These are phyloP conservation scores for Hortaea werneckii DNA, from an alignment of 2,329 filamentous ascomycete genomes.

Conservation along the genomic window DNA sequence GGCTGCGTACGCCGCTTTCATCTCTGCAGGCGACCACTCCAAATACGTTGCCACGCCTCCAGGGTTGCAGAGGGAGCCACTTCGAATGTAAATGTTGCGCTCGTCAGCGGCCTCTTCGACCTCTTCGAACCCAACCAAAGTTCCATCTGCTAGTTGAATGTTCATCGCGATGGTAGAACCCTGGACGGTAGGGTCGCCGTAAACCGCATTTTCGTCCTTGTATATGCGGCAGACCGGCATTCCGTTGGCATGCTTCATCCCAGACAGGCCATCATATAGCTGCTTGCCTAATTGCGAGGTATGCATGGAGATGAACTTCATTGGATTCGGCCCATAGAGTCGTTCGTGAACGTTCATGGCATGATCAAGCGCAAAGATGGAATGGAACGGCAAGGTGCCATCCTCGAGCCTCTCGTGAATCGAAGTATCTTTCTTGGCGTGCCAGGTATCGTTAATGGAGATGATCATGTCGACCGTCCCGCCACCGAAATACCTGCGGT, in stretches of 20 bases:
- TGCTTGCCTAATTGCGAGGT: conserved; percentile 43
- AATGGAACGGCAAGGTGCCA: conserved; percentile 56
- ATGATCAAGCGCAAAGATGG: conserved; percentile 51
- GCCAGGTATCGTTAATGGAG: conserved; percentile 43
- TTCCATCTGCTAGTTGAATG: conserved; percentile 42
- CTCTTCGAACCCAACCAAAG: conserved; percentile 45
- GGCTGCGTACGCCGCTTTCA: conserved; percentile 44
- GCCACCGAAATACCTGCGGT: conserved; percentile 56
- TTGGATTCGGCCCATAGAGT: conserved; percentile 48
- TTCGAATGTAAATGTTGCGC: conserved; percentile 49
- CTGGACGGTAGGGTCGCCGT: conserved; percentile 43
- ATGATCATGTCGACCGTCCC: conserved; percentile 56
- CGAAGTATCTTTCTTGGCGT: conserved; percentile 42
- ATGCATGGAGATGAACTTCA: conserved; percentile 50
- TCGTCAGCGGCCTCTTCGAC: conserved; percentile 51
- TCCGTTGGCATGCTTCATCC: conserved; percentile 46
- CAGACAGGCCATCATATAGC: conserved; percentile 39
- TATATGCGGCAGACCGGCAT: conserved; percentile 45
- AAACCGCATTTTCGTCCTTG: conserved; percentile 39
- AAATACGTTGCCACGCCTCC: conserved; percentile 39
- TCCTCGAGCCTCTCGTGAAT: conserved; percentile 56
- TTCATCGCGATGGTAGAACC: conserved; percentile 58
- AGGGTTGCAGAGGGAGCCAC: conserved; percentile 48
- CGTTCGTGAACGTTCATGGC: conserved; percentile 48
- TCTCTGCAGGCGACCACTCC: conserved; percentile 44